Evolutionary conservation across 495 filamentous ascomycete species (phyloP), one percentile per base, ranked within the genome.

Genomic region (Trichoderma reesei): DNA sequence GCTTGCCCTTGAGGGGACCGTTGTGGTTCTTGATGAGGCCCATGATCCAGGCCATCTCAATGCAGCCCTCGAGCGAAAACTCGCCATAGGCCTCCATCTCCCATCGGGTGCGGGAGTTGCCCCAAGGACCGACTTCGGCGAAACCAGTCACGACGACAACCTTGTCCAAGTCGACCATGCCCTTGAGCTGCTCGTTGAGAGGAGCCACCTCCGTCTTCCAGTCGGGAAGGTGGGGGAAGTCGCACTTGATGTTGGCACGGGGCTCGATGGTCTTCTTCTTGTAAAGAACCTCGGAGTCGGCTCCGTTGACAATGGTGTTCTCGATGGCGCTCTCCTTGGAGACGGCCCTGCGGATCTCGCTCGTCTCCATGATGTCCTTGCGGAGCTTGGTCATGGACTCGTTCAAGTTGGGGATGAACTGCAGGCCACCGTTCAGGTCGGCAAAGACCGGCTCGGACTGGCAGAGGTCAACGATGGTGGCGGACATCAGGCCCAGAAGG

Each of bases 11-110:
- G 72, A 99, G 86, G 8, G 91, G 90, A n/a, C 94, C 95, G 67
- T 98, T 97, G 79, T 96, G 90, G 73, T 99, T 95, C 79, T 90
- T 96, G 76, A 99, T 98, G 64, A 98, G 87, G 64, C 95, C 95
- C 94, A 98, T 99, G 72, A 99, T 90, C 94, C 94, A 99, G 38
- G 94, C 91, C 94, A 99, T 98, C 76, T 99, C 94, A 65, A 99
- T 88, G 71, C 94, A 98, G 18, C 94, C 94, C 75, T 98, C 94
- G 18, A 98, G 86, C 18, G 95, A 98, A 80, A 99, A 99, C 71
- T 95, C 82, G 69, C 94, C 94, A 68, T 92, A 85, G 11, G 95
- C 91, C 76, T 99, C 94, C 92, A 98, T 99, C 77, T 99, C 92
- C 94, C 94, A 99, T 41, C 94, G 86, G 41, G 94, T 99, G 65